Base-by-base conservation (phyloP, 2,329 filamentous ascomycete species). In the Scedosporium boydii region DNA sequence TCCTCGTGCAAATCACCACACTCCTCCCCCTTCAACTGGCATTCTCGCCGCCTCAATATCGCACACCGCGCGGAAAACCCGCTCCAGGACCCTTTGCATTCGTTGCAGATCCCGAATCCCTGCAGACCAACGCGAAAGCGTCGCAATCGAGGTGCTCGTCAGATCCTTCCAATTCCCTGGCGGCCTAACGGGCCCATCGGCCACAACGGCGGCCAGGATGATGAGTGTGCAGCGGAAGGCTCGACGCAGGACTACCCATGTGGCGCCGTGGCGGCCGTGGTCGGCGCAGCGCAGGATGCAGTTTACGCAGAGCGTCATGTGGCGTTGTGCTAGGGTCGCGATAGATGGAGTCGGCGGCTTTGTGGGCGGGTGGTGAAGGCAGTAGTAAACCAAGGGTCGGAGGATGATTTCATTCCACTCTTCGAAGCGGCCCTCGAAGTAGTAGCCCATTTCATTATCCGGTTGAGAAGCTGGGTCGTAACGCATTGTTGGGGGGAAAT, bases 331-430 rank as follows among this genome's bases (percentile, higher is more conserved):
- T 29, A 66, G 62, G 3, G 64, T 58, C 14, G 46, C 51, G 3
- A 57, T 18, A 10, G 51, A 27, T 6, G 58, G 63, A 16, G 60
- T 21, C 12, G 51, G 60, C 14, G 60, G 59, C 10, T 34, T 27
- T 18, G 26, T 26, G 12, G 38, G 41, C 2, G 62, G 59, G 4
- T 44, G 16, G 57, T 66, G 65, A 6, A 66, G 60, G 7, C 56
- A 65, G 55, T 57, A 65, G 60, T 66, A 66, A 5, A 64, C 59
- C 6, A 66, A 18, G 21, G 64, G 65, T 9, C 65, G 60, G 27
- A 66, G 63, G 4, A 63, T 63, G 21, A 60, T 63, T 27, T 66
- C 64, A 23, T 63, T 63, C 64, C 65, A 66, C 6, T 60, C 58
- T 18, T 63, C 48, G 14, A 63, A 62, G 7, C 65, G 62, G 34